These are phyloP conservation scores for Lichtheimia ramosa DNA, from an alignment of 371 early-diverging fungal genomes.

Conservation along the genomic window DNA sequence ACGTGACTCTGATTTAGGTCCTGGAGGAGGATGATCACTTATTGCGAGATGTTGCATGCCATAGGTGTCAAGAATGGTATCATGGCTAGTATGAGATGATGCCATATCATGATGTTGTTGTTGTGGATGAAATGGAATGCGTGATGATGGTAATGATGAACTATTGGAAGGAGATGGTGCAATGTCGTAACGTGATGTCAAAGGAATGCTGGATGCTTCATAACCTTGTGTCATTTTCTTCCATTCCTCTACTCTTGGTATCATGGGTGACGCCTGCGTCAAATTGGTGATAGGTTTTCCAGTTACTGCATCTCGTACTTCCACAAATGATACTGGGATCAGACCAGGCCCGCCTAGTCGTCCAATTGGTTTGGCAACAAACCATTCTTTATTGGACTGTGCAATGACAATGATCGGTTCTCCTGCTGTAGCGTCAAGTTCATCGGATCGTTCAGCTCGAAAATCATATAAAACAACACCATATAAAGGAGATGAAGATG, in stretches of 20 bases:
- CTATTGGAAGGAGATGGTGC: conserved; percentile 14
- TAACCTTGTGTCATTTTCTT: conserved; percentile 66
- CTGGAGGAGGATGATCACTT: neutral
- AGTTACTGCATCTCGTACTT: conserved; percentile 68
- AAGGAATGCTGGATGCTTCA: conserved; percentile 56
- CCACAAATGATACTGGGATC: conserved; percentile 79
- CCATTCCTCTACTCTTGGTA: conserved; percentile 67
- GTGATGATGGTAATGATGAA: conserved; percentile 4
- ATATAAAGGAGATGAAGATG: conserved; percentile 45
- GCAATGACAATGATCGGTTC: conserved; percentile 81
- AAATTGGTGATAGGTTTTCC: conserved; percentile 60
- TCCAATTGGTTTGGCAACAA: conserved; percentile 75
- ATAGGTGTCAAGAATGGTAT: conserved; percentile 17
- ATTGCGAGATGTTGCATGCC: conserved; percentile 16
- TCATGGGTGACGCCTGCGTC: conserved; percentile 30
- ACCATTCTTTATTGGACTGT: conserved; percentile 81
- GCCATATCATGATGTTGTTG: too few relatives aligned
- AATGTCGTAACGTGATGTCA: conserved; percentile 26
- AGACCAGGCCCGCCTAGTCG: conserved; percentile 72
- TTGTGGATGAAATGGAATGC: too few relatives aligned
- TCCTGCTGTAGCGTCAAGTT: conserved; percentile 71
- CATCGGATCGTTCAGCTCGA: conserved; percentile 74
- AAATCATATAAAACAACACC: conserved; percentile 81
- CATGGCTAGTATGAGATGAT: neutral
- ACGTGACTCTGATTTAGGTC: neutral